Base-by-base conservation (phyloP, 768 basidiomycete genomes). In the Boletus vinaceobasis region DNA sequence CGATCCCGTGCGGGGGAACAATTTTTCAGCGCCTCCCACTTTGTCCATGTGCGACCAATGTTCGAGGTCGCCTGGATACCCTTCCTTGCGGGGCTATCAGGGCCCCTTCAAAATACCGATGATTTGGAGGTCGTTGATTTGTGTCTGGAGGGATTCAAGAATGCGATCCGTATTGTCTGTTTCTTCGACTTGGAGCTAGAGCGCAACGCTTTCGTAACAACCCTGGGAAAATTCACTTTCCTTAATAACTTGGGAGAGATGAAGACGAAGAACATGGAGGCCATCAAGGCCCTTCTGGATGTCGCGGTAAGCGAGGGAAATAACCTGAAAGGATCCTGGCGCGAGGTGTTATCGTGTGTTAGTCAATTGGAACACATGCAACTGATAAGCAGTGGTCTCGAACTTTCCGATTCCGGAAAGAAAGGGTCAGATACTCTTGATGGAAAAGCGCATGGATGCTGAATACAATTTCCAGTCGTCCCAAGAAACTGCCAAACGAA, bases 31-130 rank as follows among this genome's bases (percentile, higher is more conserved):
- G 97, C 97, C 1, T 97, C 93, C 0, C 91, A 98, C 65, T 92
- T 94, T 58, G 84, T 98, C 53, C 97, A 99, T 68, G 96, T 98
- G 57, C 83, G 86, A 36, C 96, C 97, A 19, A 99, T 99, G 97
- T 97, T 99, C 63, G 96, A 98, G 72, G 95, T 98, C 7, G 95
- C 93, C 21, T 99, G 97, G 97, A 98, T 98, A 75, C 86, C 97
- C 1, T 95, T 98, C 73, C 80, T 99, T 23, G 96, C 97, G 14
- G 95, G 94, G 11, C 77, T 98, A 29, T 98, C 97, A 9, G 92
- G 86, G 0, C 96, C 94, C 15, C 77, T 98, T 42, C 97, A 98
- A 70, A 91, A 94, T 55, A 93, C 94, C 1, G 93, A 98, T 65
- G 95, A 97, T 70, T 75, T 94, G 44, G 95, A 96, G 66, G 76